Evolutionary conservation across 2,329 filamentous ascomycete species (phyloP).

Genomic region (Ceratocystis destructans): DNA sequence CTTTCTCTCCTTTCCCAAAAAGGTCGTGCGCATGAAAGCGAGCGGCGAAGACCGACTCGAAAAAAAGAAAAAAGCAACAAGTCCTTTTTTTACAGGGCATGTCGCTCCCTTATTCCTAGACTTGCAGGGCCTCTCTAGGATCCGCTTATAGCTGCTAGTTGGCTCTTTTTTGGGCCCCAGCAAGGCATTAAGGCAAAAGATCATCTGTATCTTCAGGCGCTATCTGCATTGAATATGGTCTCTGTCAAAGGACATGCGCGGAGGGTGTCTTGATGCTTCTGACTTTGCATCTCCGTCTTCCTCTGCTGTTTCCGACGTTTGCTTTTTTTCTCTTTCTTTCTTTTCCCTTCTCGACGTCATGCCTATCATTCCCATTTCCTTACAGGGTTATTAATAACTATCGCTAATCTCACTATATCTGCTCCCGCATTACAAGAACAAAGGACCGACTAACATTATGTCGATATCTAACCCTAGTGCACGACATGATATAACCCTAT

Average conservation of each 20-base stretch:
- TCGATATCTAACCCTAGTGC: not conserved
- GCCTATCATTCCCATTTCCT: not conserved
- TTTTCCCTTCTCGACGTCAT: not conserved
- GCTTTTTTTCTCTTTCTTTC: not conserved
- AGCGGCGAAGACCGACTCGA: not conserved
- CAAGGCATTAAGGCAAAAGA: too few species aligned
- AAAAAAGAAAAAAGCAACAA: not conserved
- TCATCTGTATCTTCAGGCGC: too few species aligned
- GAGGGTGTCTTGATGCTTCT: not conserved
- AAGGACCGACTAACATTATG: not conserved
- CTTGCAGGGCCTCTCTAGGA: not conserved
- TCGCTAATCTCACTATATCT: not conserved
- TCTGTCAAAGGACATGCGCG: not conserved
- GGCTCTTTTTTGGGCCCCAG: not conserved
- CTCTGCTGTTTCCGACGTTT: not conserved
- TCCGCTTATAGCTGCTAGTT: not conserved
- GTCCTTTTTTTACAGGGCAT: not conserved
- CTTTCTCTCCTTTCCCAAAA: not conserved
- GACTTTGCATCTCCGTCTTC: too few species aligned
- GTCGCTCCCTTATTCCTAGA: not conserved
- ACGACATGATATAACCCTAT: not conserved
- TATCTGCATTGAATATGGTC: not conserved
- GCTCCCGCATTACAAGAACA: not conserved
- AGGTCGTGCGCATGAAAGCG: slow-evolving; percentile 5
- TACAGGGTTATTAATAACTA: not conserved